Evolutionary conservation across 2,329 filamentous ascomycete genomes (phyloP), one percentile per base, ranked within the genome.

Genomic region (Botrytis porri): DNA sequence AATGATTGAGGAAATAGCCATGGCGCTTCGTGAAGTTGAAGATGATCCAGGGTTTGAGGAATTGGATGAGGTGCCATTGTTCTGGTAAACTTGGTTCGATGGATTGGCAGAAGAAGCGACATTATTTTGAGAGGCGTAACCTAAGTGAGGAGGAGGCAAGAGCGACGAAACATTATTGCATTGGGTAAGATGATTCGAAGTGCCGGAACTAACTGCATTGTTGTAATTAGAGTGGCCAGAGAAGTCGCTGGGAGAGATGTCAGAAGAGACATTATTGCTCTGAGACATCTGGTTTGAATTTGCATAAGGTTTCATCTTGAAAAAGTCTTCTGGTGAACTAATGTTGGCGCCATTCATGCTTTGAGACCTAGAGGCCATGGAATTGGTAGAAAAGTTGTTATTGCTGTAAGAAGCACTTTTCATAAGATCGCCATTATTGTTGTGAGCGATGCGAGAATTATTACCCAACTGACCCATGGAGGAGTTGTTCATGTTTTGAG

Each of bases 1-100:
- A n/a, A 73, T 54, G 29, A 73, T 51, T 35, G 72, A 71, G 35
- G 37, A 41, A 32, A 73, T 73, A 35, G 72, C 62, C 60, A 73
- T 73, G 32, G 70, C 32, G 32, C 60, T 66, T 51, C 72, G 59
- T 39, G 72, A 41, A 70, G 20, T 60, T 25, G 69, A 35, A 16
- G 69, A 64, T 41, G 70, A 60, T 29, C 51, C 48, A 39, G 35
- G 25, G 10, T 67, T 69, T 57, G 65, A 67, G 3, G 48, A 4
- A 54, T 67, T 41, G 35, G 64, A 29, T 29, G 48, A 57, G 35
- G 35, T 57, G 16, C 39, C 29, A 16, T 67, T 67, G 25, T 29
- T 41, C 10, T 54, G 48, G 39, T 12, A 14, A 67, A 54, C 6
- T 32, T 57, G 35, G 29, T n/a, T 67, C 25, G 65, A 41, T 22